Base-by-base conservation (phyloP, 768 basidiomycete species). In the Rhodotorula toruloides region DNA sequence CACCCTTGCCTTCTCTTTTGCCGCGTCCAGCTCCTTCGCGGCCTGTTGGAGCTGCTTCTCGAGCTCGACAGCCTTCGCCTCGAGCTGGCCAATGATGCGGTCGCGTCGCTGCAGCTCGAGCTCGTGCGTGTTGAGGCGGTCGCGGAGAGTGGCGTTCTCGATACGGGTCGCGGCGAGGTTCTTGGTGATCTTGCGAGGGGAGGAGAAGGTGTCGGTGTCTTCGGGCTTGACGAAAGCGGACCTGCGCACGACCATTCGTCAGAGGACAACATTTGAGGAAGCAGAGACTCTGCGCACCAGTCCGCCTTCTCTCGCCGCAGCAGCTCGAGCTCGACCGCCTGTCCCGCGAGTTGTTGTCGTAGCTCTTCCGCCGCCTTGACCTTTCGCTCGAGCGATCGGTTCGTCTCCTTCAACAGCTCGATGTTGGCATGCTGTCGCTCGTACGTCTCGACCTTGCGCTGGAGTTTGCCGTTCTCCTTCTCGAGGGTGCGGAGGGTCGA, bases 321-420 rank as follows among this genome's bases (percentile, higher is more conserved):
- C 27, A 58, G 39, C 11, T 65, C 58, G n/a, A 68, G 49, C 54
- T 72, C 71, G 48, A 54, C n/a, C 14, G 61, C 61, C 17, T 59
- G 48, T 10, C 61, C 63, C 25, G 72, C 40, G 0, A 65, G 25
- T 48, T 68, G 59, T 32, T 57, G 40, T 1, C 68, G 63, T 25
- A 71, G 46, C 31, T 54, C 63, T 14, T 70, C 71, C 21, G 68
- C 47, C 13, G 54, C 52, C 27, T 64, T 50, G 17, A 75, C 32
- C 61, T 73, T 71, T 48, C 54, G 61, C 54, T 72, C 71, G 52
- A 75, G 65, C 7, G 70, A 44, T 31, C 67, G 66, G 55, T 75
- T 75, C 46, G 65, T 54, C 55, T 75, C 74, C 61, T 73, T 73
- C 54, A 75, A 64, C 5, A 75, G 53, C 52, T 73, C 68, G 34